These are phyloP conservation scores for Gigaspora rosea DNA, from an alignment of 192 early-diverging fungal species.

Conservation along the genomic window DNA sequence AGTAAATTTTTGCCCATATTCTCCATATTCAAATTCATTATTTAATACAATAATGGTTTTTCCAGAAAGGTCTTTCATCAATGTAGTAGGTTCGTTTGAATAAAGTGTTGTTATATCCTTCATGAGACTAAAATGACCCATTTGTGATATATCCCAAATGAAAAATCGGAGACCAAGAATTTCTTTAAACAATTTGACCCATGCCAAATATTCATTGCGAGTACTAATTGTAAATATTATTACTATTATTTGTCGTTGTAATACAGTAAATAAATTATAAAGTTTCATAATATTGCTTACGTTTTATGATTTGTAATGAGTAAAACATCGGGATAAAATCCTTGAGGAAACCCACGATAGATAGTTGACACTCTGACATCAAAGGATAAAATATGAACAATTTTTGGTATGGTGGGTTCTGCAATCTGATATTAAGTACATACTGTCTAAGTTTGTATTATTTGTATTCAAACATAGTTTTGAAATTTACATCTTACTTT, in stretches of 20 bases:
- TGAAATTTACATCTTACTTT: not conserved
- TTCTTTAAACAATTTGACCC: constrained; percentile 17
- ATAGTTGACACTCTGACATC: constrained; percentile 27
- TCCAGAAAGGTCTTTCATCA: constrained; percentile 25
- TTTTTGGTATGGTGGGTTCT: constrained; percentile 17
- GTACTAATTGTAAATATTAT: not conserved
- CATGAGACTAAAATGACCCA: constrained; percentile 24
- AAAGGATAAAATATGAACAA: constrained; percentile 32
- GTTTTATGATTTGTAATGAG: constrained; percentile 25
- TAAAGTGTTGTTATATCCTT: constrained; percentile 12
- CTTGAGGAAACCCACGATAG: constrained; percentile 24
- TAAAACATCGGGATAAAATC: constrained; percentile 25
- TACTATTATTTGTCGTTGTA: not conserved
- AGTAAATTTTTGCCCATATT: constrained; percentile 19
- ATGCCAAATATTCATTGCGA: constrained; percentile 26
- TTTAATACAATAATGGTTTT: constrained; percentile 30
- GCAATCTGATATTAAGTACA: not conserved
- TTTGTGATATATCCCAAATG: constrained; percentile 32
- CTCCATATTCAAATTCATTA: constrained; percentile 26
- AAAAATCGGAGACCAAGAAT: constrained; percentile 21
- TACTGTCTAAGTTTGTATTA: not conserved
- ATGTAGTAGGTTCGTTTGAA: constrained; percentile 23
- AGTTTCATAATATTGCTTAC: not conserved
- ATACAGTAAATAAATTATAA: not conserved
- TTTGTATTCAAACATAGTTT: too few species aligned